Percentiles rank a stretch among this genome's conserved stretches.
Evolutionary conservation across 805 yeast genomes (phyloP).

Genomic region (Ascoidea asiatica): DNA sequence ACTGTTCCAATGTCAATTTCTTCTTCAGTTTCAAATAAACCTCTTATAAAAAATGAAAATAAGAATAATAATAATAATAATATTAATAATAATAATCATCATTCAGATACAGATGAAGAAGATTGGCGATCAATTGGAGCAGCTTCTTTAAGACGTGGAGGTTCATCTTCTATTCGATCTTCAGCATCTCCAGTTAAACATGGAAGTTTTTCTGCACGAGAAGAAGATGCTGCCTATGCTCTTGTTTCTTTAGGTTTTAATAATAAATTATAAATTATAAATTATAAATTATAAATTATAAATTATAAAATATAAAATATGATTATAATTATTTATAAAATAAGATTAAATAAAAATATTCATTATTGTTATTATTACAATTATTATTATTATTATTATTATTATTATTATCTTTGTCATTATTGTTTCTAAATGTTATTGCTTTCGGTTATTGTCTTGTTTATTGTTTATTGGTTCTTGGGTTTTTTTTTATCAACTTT

Average conservation of each 20-base stretch:
- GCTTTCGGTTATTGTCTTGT: too few species aligned
- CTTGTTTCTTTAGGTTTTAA: constrained; percentile 41
- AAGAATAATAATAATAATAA: not conserved
- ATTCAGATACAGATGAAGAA: constrained; percentile 86
- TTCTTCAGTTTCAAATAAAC: not conserved
- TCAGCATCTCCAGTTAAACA: not conserved
- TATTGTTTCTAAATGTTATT: too few species aligned
- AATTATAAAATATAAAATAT: too few species aligned
- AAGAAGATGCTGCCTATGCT: constrained; percentile 52
- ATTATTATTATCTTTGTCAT: too few species aligned
- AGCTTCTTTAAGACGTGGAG: constrained; percentile 34
- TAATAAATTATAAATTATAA: too few species aligned
- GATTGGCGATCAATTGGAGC: constrained; percentile 94
- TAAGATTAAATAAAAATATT: too few species aligned
- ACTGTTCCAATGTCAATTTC: not conserved
- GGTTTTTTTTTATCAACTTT: too few species aligned
- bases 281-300: too few species aligned
- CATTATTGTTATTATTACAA: too few species aligned
- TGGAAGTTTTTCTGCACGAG: constrained; percentile 18
- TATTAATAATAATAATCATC: constrained; percentile 6
- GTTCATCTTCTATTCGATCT: constrained; percentile 8
- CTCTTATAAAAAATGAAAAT: not conserved
- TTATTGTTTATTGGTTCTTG: too few species aligned
- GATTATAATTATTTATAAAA: too few species aligned
- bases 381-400: too few species aligned